Evolutionary conservation across 2,329 filamentous ascomycete genomes (phyloP).

Genomic region (Sporothrix humicola): DNA sequence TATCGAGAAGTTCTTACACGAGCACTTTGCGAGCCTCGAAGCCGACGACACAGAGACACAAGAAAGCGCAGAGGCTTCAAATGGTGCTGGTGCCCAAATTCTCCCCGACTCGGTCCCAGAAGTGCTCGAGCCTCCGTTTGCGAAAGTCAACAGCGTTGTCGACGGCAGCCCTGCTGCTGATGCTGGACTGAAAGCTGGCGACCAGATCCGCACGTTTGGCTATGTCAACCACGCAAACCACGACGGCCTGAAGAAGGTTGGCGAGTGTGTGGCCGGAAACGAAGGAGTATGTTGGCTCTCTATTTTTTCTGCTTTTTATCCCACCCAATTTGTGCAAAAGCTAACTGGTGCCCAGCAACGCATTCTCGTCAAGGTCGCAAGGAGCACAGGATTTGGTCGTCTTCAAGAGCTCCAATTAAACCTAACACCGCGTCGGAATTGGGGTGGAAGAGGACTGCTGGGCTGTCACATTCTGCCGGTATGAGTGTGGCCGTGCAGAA

Average conservation of each 20-base stretch:
- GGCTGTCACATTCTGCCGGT: constrained; percentile 89
- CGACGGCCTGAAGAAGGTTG: constrained; percentile 82
- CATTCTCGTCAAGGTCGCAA: constrained; percentile 71
- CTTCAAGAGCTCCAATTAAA: constrained; percentile 69
- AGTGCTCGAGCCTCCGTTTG: constrained; percentile 66
- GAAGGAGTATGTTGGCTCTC: constrained; percentile 72
- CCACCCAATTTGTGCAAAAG: constrained; percentile 10
- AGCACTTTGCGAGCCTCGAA: constrained; percentile 79
- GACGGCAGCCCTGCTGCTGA: constrained; percentile 77
- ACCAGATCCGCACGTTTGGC: constrained; percentile 84
- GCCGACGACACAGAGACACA: constrained; percentile 47
- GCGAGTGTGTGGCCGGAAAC: constrained; percentile 86
- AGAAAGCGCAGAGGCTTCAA: constrained; percentile 38
- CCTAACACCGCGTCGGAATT: constrained; percentile 77
- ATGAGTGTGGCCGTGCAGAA: constrained; percentile 50
- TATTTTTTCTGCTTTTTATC: constrained; percentile 39
- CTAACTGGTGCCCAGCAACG: constrained; percentile 57
- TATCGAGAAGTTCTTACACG: constrained; percentile 86
- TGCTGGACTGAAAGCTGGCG: constrained; percentile 80
- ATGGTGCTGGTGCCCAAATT: constrained; percentile 33
- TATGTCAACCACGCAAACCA: constrained; percentile 83
- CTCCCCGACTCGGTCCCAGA: constrained; percentile 47
- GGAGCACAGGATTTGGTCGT: constrained; percentile 51
- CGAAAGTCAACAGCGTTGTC: constrained; percentile 85
- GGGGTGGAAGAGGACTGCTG: constrained; percentile 88